phyloP scores from a whole-genome alignment of 2,329 filamentous ascomycete species.

The Leptosphaerulina australis region DNA sequence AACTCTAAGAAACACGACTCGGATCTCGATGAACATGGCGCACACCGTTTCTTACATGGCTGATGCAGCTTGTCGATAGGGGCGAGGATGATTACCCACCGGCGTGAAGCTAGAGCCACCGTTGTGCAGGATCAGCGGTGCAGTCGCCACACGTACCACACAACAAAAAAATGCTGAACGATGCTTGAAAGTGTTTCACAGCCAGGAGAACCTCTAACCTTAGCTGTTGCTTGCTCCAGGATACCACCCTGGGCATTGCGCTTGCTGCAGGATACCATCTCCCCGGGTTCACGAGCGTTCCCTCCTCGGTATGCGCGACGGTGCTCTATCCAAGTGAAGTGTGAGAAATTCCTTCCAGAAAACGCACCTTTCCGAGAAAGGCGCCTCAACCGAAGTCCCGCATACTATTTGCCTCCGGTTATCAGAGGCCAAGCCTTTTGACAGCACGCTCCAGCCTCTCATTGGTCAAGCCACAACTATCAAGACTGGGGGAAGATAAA shows the following conservation, averaged over 20 bases:
- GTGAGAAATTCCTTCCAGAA: constrained; percentile 36
- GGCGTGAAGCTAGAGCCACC: constrained; percentile 16
- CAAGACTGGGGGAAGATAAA: constrained; percentile 43
- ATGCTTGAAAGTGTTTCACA: background rate
- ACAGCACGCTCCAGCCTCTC: constrained; percentile 23
- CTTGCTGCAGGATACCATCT: constrained; percentile 3
- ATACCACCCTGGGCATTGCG: background rate
- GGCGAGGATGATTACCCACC: constrained; percentile 17
- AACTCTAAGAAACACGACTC: constrained; percentile 24
- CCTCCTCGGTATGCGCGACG: constrained; percentile 11
- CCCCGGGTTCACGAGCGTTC: constrained; percentile 6
- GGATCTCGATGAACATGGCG: constrained; percentile 19
- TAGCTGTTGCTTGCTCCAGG: constrained; percentile 1
- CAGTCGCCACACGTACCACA: constrained; percentile 17
- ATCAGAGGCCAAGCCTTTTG: constrained; percentile 32
- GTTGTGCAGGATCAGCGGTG: constrained; percentile 23
- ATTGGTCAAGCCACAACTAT: constrained; percentile 29
- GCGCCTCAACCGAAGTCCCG: constrained; percentile 45
- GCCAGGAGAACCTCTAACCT: background rate
- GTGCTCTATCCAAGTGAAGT: constrained; percentile 32
- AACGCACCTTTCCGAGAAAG: constrained; percentile 35
- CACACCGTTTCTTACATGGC: constrained; percentile 19
- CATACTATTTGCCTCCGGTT: constrained; percentile 46
- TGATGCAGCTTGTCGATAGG: constrained; percentile 22
- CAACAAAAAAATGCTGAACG: background rate